Evolutionary conservation across 139 green algal genomes (phyloP).

Genomic region (Coelastrella sp.): DNA sequence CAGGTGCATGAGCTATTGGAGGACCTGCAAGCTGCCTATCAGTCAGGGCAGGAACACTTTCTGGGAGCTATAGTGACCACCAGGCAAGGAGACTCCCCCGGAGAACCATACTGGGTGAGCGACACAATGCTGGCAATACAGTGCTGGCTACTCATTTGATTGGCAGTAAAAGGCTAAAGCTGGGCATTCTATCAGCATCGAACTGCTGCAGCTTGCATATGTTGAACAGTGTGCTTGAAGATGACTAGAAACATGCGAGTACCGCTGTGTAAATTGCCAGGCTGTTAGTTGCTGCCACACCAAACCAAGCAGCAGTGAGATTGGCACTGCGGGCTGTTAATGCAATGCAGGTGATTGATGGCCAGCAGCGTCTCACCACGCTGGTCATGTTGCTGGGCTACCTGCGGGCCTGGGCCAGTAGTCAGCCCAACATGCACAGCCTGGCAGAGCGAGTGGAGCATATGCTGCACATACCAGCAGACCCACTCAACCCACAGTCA

Average conservation of each 20-base stretch:
- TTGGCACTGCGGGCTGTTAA: too few relatives aligned
- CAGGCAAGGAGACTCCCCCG: slow-evolving; percentile 17
- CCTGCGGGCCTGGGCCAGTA: slow-evolving; percentile 58
- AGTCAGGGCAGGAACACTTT: slow-evolving; percentile 59
- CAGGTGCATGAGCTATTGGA: slow-evolving; percentile 63
- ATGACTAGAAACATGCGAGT: too few relatives aligned
- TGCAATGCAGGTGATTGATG: slow-evolving; percentile 68
- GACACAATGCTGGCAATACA: too few relatives aligned
- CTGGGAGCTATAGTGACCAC: slow-evolving; percentile 59
- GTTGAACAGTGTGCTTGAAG: neutral
- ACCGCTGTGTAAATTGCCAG: too few relatives aligned
- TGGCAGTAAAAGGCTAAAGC: too few relatives aligned
- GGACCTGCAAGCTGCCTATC: slow-evolving; percentile 53
- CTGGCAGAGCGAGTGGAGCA: slow-evolving; percentile 54
- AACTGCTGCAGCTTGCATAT: neutral
- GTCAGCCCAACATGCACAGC: slow-evolving; percentile 9
- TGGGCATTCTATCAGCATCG: too few relatives aligned
- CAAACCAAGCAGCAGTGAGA: too few relatives aligned
- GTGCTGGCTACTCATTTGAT: neutral
- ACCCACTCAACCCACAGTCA: slow-evolving; percentile 57
- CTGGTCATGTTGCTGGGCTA: slow-evolving; percentile 71
- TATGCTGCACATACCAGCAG: slow-evolving; percentile 69
- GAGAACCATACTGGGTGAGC: slow-evolving; percentile 55
- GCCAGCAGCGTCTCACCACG: slow-evolving; percentile 74
- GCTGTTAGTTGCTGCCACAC: too few relatives aligned